phyloP scores from a whole-genome alignment of 208 protist species.

The Endotrypanum monterogeii region DNA sequence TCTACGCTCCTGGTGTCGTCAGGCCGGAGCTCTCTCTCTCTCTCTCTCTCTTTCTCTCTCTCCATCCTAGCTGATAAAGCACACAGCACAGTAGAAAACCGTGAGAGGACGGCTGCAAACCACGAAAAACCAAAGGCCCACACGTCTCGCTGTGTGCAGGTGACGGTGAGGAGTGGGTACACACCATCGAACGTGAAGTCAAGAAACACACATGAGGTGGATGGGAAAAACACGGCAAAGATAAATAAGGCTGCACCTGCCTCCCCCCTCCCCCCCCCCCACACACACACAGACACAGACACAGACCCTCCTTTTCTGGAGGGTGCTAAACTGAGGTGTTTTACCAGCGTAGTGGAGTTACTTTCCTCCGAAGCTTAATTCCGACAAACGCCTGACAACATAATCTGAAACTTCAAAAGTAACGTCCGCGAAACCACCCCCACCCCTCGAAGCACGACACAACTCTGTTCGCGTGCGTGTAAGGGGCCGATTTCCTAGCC shows the following conservation, averaged over 20 bases:
- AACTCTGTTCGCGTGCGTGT: background rate
- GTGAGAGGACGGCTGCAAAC: too few relatives aligned
- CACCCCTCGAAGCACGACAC: background rate
- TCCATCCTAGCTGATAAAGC: too few relatives aligned
- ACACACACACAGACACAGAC: background rate
- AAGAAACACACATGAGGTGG: background rate
- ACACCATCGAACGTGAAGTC: too few relatives aligned
- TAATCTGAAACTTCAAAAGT: background rate
- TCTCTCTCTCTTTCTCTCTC: too few relatives aligned
- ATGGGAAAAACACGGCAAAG: background rate
- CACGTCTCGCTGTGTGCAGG: too few relatives aligned
- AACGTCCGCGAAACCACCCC: background rate
- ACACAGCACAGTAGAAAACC: too few relatives aligned
- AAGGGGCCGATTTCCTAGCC: background rate
- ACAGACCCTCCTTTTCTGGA: background rate
- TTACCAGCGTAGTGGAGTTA: background rate
- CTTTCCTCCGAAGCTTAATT: background rate
- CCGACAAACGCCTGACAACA: background rate
- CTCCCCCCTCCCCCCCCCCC: too few relatives aligned
- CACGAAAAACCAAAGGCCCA: too few relatives aligned
- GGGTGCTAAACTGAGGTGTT: background rate
- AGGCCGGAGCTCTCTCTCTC: too few relatives aligned
- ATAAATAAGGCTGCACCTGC: background rate
- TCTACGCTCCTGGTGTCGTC: too few relatives aligned
- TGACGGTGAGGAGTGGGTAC: too few relatives aligned